Conservation (phyloP, 2,329 filamentous ascomycete genomes). For the Fusarium sp. region DNA sequence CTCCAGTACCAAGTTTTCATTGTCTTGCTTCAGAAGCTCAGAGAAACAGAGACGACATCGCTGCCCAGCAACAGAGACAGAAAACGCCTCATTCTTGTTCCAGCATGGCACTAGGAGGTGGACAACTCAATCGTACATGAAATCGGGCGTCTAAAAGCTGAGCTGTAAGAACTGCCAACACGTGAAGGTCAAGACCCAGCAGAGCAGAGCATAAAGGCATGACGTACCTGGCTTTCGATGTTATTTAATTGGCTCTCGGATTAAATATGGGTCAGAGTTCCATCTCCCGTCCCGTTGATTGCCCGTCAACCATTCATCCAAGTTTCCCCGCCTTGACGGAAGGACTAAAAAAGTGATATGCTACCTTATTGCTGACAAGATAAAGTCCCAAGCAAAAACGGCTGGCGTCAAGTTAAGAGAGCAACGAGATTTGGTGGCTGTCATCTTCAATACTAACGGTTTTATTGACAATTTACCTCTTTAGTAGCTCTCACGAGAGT, state of each 20-base stretch:
- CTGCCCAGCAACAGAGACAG: conserved; percentile 9
- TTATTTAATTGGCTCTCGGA: conserved; percentile 34
- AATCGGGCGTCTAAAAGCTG: conserved; percentile 25
- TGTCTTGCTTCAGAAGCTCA: background rate
- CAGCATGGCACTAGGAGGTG: background rate
- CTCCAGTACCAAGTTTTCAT: background rate
- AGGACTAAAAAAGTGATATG: conserved; percentile 17
- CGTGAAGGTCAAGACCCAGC: conserved; percentile 7
- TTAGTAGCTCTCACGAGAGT: conserved; percentile 1
- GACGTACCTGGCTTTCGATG: conserved; percentile 31
- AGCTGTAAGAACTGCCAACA: conserved; percentile 2
- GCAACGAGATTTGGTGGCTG: conserved; percentile 16
- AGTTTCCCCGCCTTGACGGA: conserved; percentile 31
- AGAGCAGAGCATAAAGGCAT: conserved; percentile 2
- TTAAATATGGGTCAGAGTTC: conserved; percentile 28
- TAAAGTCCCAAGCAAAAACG: conserved; percentile 1
- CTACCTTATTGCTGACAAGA: conserved; percentile 13
- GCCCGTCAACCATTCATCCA: background rate
- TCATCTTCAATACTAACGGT: background rate
- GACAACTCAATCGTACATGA: conserved; percentile 17
- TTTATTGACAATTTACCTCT: conserved; percentile 7
- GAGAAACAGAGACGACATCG: conserved; percentile 1
- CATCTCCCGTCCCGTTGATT: conserved; percentile 12
- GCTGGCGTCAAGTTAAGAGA: background rate
- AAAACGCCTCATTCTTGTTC: background rate